Base-by-base conservation (phyloP, 2,329 filamentous ascomycete species). In the Penicillium sp. region DNA sequence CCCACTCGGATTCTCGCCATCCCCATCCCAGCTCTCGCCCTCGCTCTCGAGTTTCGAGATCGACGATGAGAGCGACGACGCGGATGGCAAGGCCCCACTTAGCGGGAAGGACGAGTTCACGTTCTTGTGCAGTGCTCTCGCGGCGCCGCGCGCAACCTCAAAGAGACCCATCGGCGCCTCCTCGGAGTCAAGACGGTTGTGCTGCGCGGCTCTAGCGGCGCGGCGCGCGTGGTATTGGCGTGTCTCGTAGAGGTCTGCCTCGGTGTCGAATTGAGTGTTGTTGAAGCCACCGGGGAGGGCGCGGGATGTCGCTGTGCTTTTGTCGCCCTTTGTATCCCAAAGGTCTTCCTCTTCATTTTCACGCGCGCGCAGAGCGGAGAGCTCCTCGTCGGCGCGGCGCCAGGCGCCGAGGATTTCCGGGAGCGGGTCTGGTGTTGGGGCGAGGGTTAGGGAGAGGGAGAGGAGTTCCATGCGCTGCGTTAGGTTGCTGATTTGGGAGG, bases 401-500 rank as follows among this genome's bases (percentile, higher is more conserved):
- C 87, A 90, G 23, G 85, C 86, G 7, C 79, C 81, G 0, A 90
- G 79, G 29, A 89, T 86, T 67, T 89, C 86, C 11, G 86, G 83
- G 0, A 90, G 79, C 3, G 84, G 76, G 45, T 81, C 83, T 1
- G 82, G 78, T 0, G 82, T 78, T 1, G 87, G 87, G 2, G 85
- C 84, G 9, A 89, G 81, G n/a, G 86, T 77, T 5, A 90, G 79
- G 2, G 87, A 83, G 55, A 88, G 82, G 6, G 86, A 87, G 19
- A 90, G 83, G 4, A 90, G 81, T 69, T 90, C 87, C 80, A 88
- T 88, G 54, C 87, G 82, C 71, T 89, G 86, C 57, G 88, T 85
- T 15, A 90, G 80, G 57, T 83, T 82, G 49, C 82, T 81, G 23
- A 89, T 80, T 69, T 83, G 73, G 65, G 78, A 68, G 63, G 74